Conservation (phyloP, 78 protist species). For the Dictyostelium brefeldianum region DNA sequence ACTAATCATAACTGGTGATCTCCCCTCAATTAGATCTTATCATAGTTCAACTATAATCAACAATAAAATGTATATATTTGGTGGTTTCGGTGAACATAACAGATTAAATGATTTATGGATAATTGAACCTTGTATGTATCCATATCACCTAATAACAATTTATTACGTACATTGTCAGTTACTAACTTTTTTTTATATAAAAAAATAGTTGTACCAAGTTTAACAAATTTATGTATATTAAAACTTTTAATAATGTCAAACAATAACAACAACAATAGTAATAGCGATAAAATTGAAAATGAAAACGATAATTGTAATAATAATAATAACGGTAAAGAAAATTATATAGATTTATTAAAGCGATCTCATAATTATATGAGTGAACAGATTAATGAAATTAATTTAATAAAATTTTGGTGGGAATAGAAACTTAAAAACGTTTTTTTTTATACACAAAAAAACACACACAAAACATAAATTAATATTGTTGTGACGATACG, state of each 20-base stretch:
- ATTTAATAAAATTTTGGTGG: no score
- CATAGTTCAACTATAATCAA: constrained; percentile 9
- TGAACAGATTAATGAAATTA: no score
- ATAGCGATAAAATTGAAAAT: no score
- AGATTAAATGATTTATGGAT: constrained; percentile 18
- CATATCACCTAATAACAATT: background rate
- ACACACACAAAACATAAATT: no score
- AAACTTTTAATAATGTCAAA: background rate
- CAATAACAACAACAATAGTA: background rate
- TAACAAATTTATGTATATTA: constrained; percentile 11
- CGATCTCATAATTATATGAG: no score
- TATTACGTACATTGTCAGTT: no score
- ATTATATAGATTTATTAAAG: no score
- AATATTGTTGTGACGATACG: no score
- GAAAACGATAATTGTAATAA: no score
- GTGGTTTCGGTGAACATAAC: constrained; percentile 20
- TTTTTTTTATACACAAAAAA: no score
- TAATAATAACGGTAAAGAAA: no score
- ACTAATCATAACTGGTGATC: background rate
- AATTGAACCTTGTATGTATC: constrained; percentile 5
- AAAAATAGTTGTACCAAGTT: background rate
- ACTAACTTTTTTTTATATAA: background rate
- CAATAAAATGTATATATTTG: constrained; percentile 35
- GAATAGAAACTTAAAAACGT: no score
- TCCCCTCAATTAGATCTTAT: constrained; percentile 6